Base-by-base conservation (phyloP, 2,329 filamentous ascomycete genomes). In the Byssothecium circinans region DNA sequence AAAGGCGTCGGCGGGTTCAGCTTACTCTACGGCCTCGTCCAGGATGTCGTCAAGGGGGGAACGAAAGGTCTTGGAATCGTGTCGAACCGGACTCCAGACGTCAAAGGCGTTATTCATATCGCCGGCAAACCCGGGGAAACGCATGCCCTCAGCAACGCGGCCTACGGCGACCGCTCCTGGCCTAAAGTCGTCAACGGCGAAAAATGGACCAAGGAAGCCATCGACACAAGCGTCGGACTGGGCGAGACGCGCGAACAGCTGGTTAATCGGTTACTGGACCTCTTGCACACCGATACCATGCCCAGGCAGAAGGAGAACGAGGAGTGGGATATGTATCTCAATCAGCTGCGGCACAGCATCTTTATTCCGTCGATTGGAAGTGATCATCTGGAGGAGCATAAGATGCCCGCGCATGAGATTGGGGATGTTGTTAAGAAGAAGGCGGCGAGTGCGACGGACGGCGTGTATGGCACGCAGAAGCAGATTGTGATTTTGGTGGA, bases 391-490 rank as follows among this genome's bases (percentile, higher is more conserved):
- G 65, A 71, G 29, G 59, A 68, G 40, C 62, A 65, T 41, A 61
- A 66, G 38, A 70, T 70, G 67, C 67, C 67, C 2, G 54, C 61
- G 2, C 64, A 70, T 42, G 64, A 67, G 30, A 64, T 72, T 8
- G 74, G 75, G 17, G 65, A 71, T 43, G 57, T 75, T n/a, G 74
- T 74, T 22, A 67, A 69, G 50, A 58, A 62, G 7, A 67, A 61
- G 39, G 67, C 62, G 4, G 49, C 50, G 41, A 62, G 60, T 54
- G 69, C 55, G 70, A 78, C 61, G 53, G 74, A 70, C 46, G 80
- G 79, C 0, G 68, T 78, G 7, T 87, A 87, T 61, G 84, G 83
- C 0, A 87, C 84, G 2, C 81, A 84, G 61, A 83, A 83, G 65
- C 83, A 86, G 62, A 83, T 81, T 1, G 70, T 86, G 7, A 71